Evolutionary conservation across 306 rosid species (phyloP), one percentile per base, ranked within the genome.

Genomic region (Cyclanthera cordifolia): DNA sequence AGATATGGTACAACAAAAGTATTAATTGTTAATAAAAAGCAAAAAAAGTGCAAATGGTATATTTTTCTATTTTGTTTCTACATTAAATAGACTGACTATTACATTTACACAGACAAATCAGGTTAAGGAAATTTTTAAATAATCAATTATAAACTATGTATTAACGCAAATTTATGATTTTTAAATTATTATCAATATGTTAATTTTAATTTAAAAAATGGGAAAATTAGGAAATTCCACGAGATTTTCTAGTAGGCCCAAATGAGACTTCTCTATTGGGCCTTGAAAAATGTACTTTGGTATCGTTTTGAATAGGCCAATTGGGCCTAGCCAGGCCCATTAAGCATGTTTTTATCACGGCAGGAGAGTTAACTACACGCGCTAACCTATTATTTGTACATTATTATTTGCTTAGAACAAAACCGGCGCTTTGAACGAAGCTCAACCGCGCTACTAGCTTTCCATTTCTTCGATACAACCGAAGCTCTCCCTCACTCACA

Each of bases 381-480:
- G 52, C 69, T 64, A 14, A 34, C 34, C 6, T 41, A 20, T 5
- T 63, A 21, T 21, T 63, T 37, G 68, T 20, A n/a, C 10, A 63
- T 5, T 17, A 14, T 10, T 59, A 17, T n/a, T 34, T 20, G 57
- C 23, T 21, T 23, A 24, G 41, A 6, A 4, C 27, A 11, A 68
- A 68, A 48, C 5, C 72, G 59, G 59, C 72, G 72, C 59, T 50
- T 68, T 50, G 59, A 49, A 68, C 30, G 28, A 68, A 68, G 46
- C 48, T 13, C 46, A 50, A 46, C 70, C 14, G 54, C 70, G 70
- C 16, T 66, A 12, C 58, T 19, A 69, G 41, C 59, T 69, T 32
- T 24, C 72, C 51, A 17, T 50, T 69, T 69, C 72, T 85, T 70
- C 95, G 95, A 82, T 87, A 85, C 75, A 67, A 81, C 82, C 95